Evolutionary conservation across 2,329 filamentous ascomycete genomes (phyloP), one percentile per base, ranked within the genome.

Genomic region (Neurospora crassa): DNA sequence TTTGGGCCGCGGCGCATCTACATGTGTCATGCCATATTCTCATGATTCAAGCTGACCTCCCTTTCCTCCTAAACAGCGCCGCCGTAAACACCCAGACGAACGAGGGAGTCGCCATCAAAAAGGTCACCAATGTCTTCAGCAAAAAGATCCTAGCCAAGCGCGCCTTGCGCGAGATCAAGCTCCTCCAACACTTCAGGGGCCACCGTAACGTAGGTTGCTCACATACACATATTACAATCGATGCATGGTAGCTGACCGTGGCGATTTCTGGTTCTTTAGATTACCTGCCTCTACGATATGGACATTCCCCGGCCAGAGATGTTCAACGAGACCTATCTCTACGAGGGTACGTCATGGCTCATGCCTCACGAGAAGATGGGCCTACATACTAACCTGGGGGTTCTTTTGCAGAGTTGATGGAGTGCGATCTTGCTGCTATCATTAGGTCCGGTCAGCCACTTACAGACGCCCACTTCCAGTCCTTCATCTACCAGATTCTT

Each of bases 121-220:
- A 99, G 84, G 93, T 99, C 81, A 99, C 96, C 85, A 99, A 99
- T 92, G 95, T 99, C 78, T 99, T 99, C 84, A 97, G 94, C 88
- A 99, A 99, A 86, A 98, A 98, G 89, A 99, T 99, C 77, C 88
- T 99, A 76, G 96, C 96, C 78, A 99, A 99, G 90, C 92, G 96
- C 79, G 96, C 96, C 68, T 83, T 99, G 86, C 90, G 96, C 82
- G 96, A 99, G 85, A 98, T 99, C 84, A 99, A 98, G 88, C 88
- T 99, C 77, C 87, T 99, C 75, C 95, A 98, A 85, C 96, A 99
- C 83, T 99, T 99, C 85, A 89, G 96, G 78, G 92, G 92, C 70
- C 92, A 95, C 79, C 90, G 92, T 78, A 95, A 95, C 81, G 91
- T 94, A 84, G 83, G 89, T 83, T 42, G 68, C 59, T 67, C n/a